Evolutionary conservation across 306 rosid species (phyloP), one percentile per base, ranked within the genome.

Genomic region (Amphicarpaea edgeworthii): DNA sequence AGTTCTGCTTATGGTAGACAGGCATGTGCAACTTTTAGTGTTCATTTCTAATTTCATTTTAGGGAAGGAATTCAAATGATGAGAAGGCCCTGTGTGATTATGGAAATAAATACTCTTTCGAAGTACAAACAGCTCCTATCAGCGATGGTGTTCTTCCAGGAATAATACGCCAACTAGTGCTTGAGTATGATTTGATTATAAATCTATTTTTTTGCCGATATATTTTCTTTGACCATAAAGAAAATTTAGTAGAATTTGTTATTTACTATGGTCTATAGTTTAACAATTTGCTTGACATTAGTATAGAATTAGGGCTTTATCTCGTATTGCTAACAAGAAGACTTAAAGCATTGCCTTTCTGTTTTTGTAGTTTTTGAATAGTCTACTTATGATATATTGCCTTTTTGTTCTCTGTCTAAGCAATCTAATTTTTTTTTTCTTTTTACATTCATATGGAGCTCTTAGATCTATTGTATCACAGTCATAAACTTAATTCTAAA

Each of bases 111-210:
- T 2, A 81, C 68, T 69, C 90, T 67, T 90, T 89, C 49, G 98
- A 95, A 90, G 90, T 95, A 68, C 97, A 82, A 76, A 95, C 97
- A 73, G 93, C 97, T 77, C 91, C 98, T 62, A 51, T 87, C 61
- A 57, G 73, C 16, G 96, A 87, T 23, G 91, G 96, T 38, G 92
- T 88, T 76, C 97, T 92, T 75, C 94, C 97, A n/a, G 96, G 99
- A 79, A 80, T 77, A 16, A 85, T 88, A 26, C 97, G 97, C 55
- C 97, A 88, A 76, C 57, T 92, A 76, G 92, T 92, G 53, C 86
- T 86, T 3, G 98, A 95, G 97, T 92, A 84, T 54, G 95, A 47
- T 63, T 75, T 73, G 62, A 15, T 55, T 53, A 21, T 40, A 53
- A 37, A 55, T 30, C 23, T 43, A 57, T 14, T 3, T 66, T 59